A percentile compares a stretch with the other conserved stretches of the same genome.
Evolutionary conservation across 2,329 filamentous ascomycete genomes (phyloP).

Genomic region (Penicillium hordei): DNA sequence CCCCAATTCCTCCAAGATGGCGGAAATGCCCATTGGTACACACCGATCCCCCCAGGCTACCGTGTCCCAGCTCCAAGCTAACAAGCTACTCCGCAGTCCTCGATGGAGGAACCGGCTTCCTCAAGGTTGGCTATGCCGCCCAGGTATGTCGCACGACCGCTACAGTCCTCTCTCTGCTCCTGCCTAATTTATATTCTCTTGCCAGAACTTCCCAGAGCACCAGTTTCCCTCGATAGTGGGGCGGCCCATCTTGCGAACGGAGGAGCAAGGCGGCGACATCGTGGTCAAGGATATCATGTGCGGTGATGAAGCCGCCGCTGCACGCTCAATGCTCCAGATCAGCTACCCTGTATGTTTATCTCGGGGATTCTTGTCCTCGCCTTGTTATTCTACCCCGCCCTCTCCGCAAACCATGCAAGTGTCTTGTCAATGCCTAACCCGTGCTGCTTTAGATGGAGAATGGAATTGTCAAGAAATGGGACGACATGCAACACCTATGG

Average conservation of each 20-base stretch:
- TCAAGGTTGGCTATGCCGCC: constrained; percentile 98
- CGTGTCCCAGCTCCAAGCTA: constrained; percentile 27
- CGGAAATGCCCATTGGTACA: constrained; percentile 53
- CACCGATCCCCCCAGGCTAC: constrained; percentile 19
- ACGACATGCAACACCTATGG: constrained; percentile 99
- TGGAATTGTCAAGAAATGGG: constrained; percentile 98
- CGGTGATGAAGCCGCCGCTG: constrained; percentile 94
- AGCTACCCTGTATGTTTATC: constrained; percentile 73
- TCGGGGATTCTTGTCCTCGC: neutral
- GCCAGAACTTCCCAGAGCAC: constrained; percentile 94
- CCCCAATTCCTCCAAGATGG: constrained; percentile 38
- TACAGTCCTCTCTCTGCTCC: neutral
- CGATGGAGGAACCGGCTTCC: constrained; percentile 98
- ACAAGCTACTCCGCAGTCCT: constrained; percentile 66
- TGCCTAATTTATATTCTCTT: constrained; percentile 11
- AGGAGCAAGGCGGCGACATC: constrained; percentile 76
- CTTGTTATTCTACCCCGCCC: constrained; percentile 18
- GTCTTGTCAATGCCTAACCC: constrained; percentile 21
- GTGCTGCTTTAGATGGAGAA: constrained; percentile 78
- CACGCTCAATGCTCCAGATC: constrained; percentile 95
- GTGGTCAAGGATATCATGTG: constrained; percentile 99
- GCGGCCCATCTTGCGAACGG: constrained; percentile 92
- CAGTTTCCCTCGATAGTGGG: constrained; percentile 98
- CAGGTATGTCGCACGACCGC: constrained; percentile 55
- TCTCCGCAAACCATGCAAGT: constrained; percentile 24